A percentile compares a stretch with the other conserved stretches of the same genome.
phyloP scores from a whole-genome alignment of 75 land plant genomes.

The Selaginella moellendorffii region DNA sequence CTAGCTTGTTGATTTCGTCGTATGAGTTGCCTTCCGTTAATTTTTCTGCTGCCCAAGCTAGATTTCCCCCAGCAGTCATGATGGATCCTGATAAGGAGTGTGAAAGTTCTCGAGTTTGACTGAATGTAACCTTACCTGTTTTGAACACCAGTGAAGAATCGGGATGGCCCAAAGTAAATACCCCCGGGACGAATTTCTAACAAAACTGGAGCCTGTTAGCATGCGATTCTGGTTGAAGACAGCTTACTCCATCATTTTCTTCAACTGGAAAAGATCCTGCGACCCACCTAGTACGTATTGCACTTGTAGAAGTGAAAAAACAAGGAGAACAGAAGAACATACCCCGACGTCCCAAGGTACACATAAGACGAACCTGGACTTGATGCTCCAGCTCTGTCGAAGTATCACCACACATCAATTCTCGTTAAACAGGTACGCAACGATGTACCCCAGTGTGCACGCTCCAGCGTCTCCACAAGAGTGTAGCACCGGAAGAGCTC shows the following conservation, averaged over 20 bases:
- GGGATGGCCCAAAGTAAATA: conserved; percentile 33
- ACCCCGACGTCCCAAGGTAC: conserved; percentile 39
- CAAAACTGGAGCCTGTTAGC: not conserved
- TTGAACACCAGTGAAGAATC: conserved; percentile 30
- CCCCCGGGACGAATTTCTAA: conserved; percentile 23
- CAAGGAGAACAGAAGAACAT: conserved; percentile 9
- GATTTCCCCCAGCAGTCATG: conserved; percentile 39
- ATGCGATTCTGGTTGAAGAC: not conserved
- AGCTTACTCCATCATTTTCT: not conserved
- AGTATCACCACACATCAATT: not conserved
- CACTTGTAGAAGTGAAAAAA: not conserved
- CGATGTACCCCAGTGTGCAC: conserved; percentile 31
- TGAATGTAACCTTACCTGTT: conserved; percentile 19
- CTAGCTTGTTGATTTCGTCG: conserved; percentile 18
- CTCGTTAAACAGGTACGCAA: not conserved
- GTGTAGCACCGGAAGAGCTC: conserved; percentile 27
- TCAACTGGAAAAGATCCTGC: conserved; percentile 18
- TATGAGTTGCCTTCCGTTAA: not conserved
- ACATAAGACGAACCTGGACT: conserved; percentile 25
- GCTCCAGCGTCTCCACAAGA: conserved; percentile 44
- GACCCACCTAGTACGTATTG: conserved; percentile 30
- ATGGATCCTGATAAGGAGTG: conserved; percentile 25
- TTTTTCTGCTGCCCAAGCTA: conserved; percentile 33
- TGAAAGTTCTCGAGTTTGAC: not conserved
- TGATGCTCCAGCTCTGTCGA: conserved; percentile 34